phyloP scores from a whole-genome alignment of 2,329 filamentous ascomycete genomes.

The Fusarium neocosmosporiellum region DNA sequence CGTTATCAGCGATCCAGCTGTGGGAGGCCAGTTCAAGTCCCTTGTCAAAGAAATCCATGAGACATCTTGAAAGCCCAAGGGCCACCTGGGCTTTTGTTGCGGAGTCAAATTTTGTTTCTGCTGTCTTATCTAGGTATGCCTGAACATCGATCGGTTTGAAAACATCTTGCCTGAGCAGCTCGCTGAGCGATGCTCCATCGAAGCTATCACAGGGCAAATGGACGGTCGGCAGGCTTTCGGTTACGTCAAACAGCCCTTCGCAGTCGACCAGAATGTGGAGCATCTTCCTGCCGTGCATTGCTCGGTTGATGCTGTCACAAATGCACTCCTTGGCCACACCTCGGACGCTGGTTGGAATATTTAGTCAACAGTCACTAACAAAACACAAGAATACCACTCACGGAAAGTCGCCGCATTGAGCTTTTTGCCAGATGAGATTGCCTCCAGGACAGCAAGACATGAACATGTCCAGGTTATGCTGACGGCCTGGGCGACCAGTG shows the following conservation, averaged over 20 bases:
- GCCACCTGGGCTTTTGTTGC: neutral
- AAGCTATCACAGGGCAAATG: neutral
- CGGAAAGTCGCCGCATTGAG: neutral
- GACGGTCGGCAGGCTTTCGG: accelerated
- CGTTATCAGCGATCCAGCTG: neutral
- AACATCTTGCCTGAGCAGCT: neutral
- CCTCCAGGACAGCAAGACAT: neutral
- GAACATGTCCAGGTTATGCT: neutral
- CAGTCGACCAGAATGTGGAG: neutral
- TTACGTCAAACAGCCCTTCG: neutral
- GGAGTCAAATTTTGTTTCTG: neutral
- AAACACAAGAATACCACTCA: too few species aligned
- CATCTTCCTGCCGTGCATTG: neutral
- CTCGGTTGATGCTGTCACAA: neutral
- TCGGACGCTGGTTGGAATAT: neutral
- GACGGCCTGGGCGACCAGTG: accelerated
- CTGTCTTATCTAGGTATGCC: neutral
- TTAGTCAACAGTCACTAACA: too few species aligned
- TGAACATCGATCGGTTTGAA: neutral
- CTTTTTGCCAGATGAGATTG: neutral
- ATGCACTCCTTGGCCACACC: neutral
- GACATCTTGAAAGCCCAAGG: neutral
- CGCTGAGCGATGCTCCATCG: neutral
- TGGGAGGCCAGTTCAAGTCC: neutral
- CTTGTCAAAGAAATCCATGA: neutral